Conservation (phyloP, 192 early-diverging fungal genomes). For the Glomus cerebriforme region DNA sequence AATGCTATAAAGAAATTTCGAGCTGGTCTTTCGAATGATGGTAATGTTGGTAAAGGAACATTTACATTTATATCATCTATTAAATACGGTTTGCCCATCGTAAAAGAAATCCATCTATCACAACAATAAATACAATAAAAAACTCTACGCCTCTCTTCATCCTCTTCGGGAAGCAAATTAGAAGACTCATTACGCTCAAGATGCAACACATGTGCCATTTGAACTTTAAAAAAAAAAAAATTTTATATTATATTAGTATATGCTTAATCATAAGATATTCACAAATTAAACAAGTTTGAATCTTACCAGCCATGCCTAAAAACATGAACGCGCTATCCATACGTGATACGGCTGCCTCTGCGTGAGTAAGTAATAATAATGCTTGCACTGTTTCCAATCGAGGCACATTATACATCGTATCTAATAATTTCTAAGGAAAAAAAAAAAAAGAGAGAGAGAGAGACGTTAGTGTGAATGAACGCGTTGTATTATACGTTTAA, state of each 20-base stretch:
- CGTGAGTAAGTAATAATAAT: conserved; percentile 21
- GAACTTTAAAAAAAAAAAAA: conserved; percentile 7
- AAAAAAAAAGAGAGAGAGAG: background rate
- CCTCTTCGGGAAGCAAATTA: background rate
- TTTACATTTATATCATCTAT: conserved; percentile 19
- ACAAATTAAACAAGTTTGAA: background rate
- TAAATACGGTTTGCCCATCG: conserved; percentile 13
- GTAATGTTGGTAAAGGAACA: conserved; percentile 25
- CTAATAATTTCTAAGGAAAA: conserved; percentile 5
- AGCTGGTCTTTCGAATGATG: background rate
- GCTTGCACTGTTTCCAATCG: conserved; percentile 29
- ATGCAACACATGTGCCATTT: conserved; percentile 22
- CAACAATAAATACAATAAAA: conserved; percentile 32
- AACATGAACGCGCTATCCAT: conserved; percentile 20
- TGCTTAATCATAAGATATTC: background rate
- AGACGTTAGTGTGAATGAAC: background rate
- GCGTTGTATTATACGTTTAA: background rate
- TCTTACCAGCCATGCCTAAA: conserved; percentile 32
- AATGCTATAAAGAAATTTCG: conserved; percentile 19
- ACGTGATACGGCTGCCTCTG: conserved; percentile 2
- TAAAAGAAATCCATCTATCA: conserved; percentile 23
- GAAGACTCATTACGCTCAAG: background rate
- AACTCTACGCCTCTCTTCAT: conserved; percentile 29
- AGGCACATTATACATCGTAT: conserved; percentile 20
- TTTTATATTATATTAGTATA: background rate